Evolutionary conservation across 2,329 filamentous ascomycete genomes (phyloP).

Genomic region (Epicoccum nigrum): DNA sequence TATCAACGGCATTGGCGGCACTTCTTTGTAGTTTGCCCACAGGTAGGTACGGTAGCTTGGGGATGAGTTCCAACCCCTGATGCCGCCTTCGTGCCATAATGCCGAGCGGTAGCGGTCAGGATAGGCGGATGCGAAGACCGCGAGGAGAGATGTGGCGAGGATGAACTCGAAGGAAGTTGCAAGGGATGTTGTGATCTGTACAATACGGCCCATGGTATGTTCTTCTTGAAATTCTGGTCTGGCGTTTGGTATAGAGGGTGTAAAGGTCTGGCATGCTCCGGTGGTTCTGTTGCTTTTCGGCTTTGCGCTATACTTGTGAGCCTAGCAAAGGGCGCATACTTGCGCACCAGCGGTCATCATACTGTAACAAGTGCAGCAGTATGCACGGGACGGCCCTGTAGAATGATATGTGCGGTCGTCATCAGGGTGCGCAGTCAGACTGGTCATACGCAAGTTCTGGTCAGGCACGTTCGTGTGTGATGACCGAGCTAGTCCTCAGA

Average conservation of each 20-base stretch:
- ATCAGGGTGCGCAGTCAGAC: background rate
- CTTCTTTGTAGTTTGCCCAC: slow-evolving; percentile 25
- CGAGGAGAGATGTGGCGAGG: slow-evolving; percentile 13
- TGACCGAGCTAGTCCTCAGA: background rate
- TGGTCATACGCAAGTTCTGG: background rate
- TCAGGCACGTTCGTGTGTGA: no score
- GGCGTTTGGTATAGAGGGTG: background rate
- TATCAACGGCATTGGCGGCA: slow-evolving; percentile 23
- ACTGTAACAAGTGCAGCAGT: background rate
- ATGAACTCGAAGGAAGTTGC: slow-evolving; percentile 15
- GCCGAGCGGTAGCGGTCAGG: slow-evolving; percentile 14
- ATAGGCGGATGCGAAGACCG: slow-evolving; percentile 18
- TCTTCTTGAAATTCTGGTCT: background rate
- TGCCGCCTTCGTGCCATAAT: slow-evolving; percentile 21
- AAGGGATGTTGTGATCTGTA: background rate
- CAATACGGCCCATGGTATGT: background rate
- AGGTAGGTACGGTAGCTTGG: slow-evolving; percentile 24
- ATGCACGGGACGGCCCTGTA: background rate
- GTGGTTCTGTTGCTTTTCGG: background rate
- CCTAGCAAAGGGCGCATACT: slow-evolving; percentile 1
- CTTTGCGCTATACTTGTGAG: background rate
- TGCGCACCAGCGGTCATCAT: background rate
- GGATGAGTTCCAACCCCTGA: slow-evolving; percentile 27
- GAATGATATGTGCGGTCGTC: background rate
- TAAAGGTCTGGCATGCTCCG: background rate